Conservation (phyloP, 1,284 basidiomycete genomes). For the Cutaneotrichosporon cavernicola region DNA sequence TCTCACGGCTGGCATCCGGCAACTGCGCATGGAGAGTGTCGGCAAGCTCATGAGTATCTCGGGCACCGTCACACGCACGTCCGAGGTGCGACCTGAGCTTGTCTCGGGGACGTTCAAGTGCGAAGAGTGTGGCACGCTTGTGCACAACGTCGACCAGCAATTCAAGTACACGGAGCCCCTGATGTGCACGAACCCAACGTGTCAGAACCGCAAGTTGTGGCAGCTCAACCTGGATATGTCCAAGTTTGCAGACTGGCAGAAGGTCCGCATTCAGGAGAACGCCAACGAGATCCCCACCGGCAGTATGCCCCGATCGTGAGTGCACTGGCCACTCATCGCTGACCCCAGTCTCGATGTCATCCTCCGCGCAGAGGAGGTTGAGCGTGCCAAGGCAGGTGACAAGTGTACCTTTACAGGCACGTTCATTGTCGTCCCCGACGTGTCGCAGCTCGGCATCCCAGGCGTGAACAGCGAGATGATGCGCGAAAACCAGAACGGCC, state of each 20-base stretch:
- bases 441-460: conserved; percentile 90
- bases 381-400: conserved; percentile 97
- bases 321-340: not conserved
- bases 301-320: conserved; percentile 82
- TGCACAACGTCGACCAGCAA: conserved; percentile 97
- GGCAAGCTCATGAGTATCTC: conserved; percentile 90
- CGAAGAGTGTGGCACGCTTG: conserved; percentile 77
- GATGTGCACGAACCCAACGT: conserved; percentile 88
- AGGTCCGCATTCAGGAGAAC: conserved; percentile 98
- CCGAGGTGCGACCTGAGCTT: conserved; percentile 94
- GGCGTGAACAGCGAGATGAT: conserved; percentile 93
- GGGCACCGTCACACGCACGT: conserved; percentile 95
- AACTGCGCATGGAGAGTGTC: conserved; percentile 86
- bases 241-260: conserved; percentile 99
- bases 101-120: conserved; percentile 92
- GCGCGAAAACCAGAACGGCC: conserved; percentile 71
- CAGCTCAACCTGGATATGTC: conserved; percentile 93
- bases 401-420: conserved; percentile 98
- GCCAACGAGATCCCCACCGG: conserved; percentile 98
- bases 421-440: conserved; percentile 98
- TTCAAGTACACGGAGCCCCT: conserved; percentile 99
- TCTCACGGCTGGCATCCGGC: conserved; percentile 90
- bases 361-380: conserved; percentile 90
- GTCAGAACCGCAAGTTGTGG: conserved; percentile 87
- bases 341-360: conserved; percentile 81